These are phyloP conservation scores for Mimosa bimucronata DNA, from an alignment of 306 rosid genomes.

Conservation along the genomic window DNA sequence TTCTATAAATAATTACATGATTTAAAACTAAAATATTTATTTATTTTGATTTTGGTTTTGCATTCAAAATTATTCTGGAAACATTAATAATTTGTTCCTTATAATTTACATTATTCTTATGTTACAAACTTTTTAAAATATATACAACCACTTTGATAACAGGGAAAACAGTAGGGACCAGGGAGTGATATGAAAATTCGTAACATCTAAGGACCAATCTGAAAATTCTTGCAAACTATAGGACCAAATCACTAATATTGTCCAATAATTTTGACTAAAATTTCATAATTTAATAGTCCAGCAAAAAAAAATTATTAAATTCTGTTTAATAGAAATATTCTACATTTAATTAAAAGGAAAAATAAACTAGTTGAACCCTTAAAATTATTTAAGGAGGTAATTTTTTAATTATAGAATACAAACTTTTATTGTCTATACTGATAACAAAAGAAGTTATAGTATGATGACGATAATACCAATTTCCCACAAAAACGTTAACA, in stretches of 20 bases:
- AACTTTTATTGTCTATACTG: neutral
- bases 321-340: no score
- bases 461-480: no score
- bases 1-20: neutral
- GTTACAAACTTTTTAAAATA: neutral
- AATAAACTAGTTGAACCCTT: no score
- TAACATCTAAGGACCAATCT: neutral
- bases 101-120: neutral
- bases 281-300: neutral
- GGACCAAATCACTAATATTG: neutral
- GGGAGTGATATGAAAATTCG: neutral
- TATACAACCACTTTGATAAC: no score
- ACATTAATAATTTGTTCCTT: no score
- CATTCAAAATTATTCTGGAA: no score
- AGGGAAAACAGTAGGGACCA: neutral
- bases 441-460: no score
- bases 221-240: neutral
- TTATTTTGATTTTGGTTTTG: neutral
- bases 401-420: neutral
- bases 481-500: no score
- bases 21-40: no score
- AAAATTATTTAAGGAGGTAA: neutral
- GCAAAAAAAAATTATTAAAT: neutral
- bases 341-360: no score
- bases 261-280: neutral